These are phyloP conservation scores for Ceratocystis smalleyi DNA, from an alignment of 2,329 filamentous ascomycete genomes.

Conservation along the genomic window DNA sequence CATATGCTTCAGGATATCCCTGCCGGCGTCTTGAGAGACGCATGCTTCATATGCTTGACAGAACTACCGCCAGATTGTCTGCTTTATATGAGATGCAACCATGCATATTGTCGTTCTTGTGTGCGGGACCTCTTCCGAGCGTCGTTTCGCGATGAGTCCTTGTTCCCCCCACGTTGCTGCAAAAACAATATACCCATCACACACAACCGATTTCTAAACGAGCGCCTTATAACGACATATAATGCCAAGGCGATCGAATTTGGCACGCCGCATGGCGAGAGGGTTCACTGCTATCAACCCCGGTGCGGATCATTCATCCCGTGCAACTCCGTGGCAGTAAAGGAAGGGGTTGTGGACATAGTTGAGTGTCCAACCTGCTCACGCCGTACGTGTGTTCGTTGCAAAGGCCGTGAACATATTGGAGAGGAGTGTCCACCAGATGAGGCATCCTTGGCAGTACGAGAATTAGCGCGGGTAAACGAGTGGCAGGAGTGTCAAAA, in stretches of 20 bases:
- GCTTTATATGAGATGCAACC: constrained; percentile 23
- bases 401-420: constrained; percentile 32
- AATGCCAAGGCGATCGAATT: constrained; percentile 34
- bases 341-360: background rate
- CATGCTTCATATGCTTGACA: background rate
- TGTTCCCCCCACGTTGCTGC: constrained; percentile 43
- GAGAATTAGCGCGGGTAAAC: constrained; percentile 27
- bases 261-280: constrained; percentile 26
- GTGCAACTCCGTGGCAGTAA: background rate
- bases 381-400: constrained; percentile 37
- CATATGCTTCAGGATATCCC: background rate
- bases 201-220: constrained; percentile 25
- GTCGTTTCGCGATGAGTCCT: constrained; percentile 32
- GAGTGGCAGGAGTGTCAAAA: constrained; percentile 37
- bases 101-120: constrained; percentile 39
- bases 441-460: constrained; percentile 25
- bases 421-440: constrained; percentile 34
- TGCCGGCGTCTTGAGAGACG: background rate
- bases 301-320: constrained; percentile 35
- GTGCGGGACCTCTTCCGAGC: constrained; percentile 30
- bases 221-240: constrained; percentile 25
- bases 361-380: constrained; percentile 20
- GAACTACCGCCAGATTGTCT: background rate
- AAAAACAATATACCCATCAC: constrained; percentile 26
- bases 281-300: constrained; percentile 34